Conservation (phyloP, 23 red algal genomes). For the Gracilariopsis chorda region DNA sequence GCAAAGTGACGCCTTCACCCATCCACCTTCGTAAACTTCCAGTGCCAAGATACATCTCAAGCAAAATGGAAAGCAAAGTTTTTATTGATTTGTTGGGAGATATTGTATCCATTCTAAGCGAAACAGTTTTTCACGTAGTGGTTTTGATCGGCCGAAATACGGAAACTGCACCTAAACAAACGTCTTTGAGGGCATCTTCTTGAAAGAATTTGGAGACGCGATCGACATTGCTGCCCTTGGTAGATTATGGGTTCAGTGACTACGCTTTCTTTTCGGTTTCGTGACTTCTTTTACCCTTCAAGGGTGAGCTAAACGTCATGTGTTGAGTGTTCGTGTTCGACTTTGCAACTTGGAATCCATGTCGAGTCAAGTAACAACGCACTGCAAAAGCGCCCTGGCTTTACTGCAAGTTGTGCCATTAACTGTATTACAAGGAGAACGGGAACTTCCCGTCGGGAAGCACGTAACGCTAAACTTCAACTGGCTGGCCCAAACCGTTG, state of each 20-base stretch:
- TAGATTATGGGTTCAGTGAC: not conserved
- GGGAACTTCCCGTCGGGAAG: too few relatives aligned
- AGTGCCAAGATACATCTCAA: too few relatives aligned
- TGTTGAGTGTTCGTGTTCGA: not conserved
- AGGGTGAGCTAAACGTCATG: not conserved
- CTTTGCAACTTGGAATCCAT: constrained; percentile 9
- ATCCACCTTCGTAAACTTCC: too few relatives aligned
- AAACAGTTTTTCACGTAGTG: constrained; percentile 56
- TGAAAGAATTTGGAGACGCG: not conserved
- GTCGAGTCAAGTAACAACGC: not conserved
- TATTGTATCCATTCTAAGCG: too few relatives aligned
- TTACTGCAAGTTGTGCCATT: too few relatives aligned
- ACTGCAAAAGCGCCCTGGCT: too few relatives aligned
- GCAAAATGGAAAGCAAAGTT: too few relatives aligned
- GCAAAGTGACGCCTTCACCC: too few relatives aligned
- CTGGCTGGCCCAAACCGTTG: too few relatives aligned
- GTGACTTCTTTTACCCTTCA: not conserved
- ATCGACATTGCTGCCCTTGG: constrained; percentile 9
- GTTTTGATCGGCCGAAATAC: not conserved
- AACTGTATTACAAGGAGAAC: too few relatives aligned
- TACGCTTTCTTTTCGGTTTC: not conserved
- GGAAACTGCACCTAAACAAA: not conserved
- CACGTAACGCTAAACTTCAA: too few relatives aligned
- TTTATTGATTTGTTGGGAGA: too few relatives aligned
- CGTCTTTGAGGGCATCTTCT: not conserved